A percentile compares a stretch with the other conserved stretches of the same genome.
These are phyloP conservation scores for Fomitopsis pinicola DNA, from an alignment of 1,284 basidiomycete genomes.

Conservation along the genomic window DNA sequence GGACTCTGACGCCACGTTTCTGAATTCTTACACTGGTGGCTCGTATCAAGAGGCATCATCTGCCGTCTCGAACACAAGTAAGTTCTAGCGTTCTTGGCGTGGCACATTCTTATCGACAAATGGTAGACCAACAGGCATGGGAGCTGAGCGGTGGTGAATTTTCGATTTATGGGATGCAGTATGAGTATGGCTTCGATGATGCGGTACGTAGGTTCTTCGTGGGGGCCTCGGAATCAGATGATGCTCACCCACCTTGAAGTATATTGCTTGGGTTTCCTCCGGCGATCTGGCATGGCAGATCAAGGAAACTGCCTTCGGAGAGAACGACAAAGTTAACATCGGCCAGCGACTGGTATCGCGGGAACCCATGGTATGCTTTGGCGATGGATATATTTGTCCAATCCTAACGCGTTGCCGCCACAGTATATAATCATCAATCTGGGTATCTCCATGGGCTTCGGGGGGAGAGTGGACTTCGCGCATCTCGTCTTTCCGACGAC, in stretches of 20 bases:
- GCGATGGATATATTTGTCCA: not conserved
- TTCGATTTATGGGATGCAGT: constrained; percentile 63
- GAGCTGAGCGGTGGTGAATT: constrained; percentile 40
- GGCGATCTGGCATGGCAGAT: constrained; percentile 73
- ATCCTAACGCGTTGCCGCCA: not conserved
- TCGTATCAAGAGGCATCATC: constrained; percentile 49
- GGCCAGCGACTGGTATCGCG: constrained; percentile 72
- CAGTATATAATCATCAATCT: constrained; percentile 79
- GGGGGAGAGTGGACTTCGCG: constrained; percentile 60
- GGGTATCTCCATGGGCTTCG: constrained; percentile 80
- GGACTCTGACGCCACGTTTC: constrained; percentile 35
- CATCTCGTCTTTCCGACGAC: constrained; percentile 63
- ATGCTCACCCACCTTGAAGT: constrained; percentile 34
- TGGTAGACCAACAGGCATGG: constrained; percentile 36
- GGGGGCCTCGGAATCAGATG: not conserved
- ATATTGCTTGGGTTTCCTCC: constrained; percentile 78
- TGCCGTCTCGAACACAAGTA: constrained; percentile 25
- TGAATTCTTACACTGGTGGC: constrained; percentile 53
- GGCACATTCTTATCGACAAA: not conserved
- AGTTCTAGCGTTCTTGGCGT: not conserved
- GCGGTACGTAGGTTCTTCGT: constrained; percentile 21
- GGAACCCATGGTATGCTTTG: constrained; percentile 70
- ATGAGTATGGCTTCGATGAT: constrained; percentile 39
- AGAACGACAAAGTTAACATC: constrained; percentile 65
- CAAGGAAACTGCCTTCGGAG: constrained; percentile 64